Conservation (phyloP, 2,329 filamentous ascomycete genomes). For the Davidsoniella virescens region DNA sequence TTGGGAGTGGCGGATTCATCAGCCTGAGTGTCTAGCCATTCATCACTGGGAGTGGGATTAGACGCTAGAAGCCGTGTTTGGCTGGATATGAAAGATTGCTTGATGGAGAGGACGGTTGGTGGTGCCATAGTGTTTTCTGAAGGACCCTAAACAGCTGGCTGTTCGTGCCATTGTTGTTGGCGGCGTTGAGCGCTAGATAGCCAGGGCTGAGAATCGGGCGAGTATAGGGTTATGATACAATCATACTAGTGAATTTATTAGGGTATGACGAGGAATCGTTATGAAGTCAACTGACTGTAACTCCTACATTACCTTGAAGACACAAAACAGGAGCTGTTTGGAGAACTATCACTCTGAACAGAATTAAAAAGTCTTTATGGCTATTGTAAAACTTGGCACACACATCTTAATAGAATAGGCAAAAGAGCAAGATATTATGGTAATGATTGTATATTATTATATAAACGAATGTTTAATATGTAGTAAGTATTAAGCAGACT, state of each 20-base stretch:
- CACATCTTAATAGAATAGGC: no score
- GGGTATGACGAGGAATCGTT: background rate
- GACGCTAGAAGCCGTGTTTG: slow-evolving; percentile 49
- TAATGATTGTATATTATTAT: no score
- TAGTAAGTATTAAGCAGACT: no score
- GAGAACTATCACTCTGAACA: no score
- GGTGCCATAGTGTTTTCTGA: slow-evolving; percentile 16
- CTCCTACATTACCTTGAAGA: no score
- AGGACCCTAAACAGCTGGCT: no score
- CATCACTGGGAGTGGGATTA: slow-evolving; percentile 36
- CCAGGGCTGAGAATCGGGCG: background rate
- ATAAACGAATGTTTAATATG: no score
- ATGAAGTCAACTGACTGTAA: no score
- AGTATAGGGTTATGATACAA: background rate
- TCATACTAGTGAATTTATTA: background rate
- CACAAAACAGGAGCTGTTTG: no score
- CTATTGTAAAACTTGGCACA: no score
- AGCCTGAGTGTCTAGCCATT: slow-evolving; percentile 27
- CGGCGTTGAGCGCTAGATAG: background rate
- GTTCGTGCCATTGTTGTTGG: background rate
- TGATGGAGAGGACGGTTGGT: slow-evolving; percentile 44
- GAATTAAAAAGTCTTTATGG: no score
- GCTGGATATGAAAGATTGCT: slow-evolving; percentile 44
- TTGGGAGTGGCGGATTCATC: slow-evolving; percentile 21
- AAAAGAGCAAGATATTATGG: no score